Conservation (phyloP, 768 basidiomycete genomes). For the Goffeauzyma gilvescens region DNA sequence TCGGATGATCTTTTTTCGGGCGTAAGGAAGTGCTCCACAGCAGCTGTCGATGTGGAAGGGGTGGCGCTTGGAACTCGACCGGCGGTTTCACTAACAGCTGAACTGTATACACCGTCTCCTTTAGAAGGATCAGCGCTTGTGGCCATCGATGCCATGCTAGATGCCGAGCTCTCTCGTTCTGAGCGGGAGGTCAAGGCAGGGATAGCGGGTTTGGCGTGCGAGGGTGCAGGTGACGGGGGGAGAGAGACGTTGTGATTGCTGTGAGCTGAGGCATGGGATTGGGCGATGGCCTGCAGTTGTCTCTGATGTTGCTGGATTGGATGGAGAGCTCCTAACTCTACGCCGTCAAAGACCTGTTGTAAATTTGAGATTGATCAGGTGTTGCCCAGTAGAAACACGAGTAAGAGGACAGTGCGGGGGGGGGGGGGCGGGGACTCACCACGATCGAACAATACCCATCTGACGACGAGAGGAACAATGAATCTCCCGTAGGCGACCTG, state of each 20-base stretch:
- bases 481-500: slow-evolving; percentile 93
- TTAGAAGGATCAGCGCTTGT: too few species aligned
- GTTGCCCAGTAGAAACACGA: not conserved
- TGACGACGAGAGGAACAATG: slow-evolving; percentile 70
- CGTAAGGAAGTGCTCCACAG: too few species aligned
- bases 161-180: slow-evolving; percentile 27
- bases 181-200: slow-evolving; percentile 17
- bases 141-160: too few species aligned
- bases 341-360: slow-evolving; percentile 43
- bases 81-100: too few species aligned
- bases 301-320: slow-evolving; percentile 79
- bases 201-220: slow-evolving; percentile 20
- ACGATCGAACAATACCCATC: slow-evolving; percentile 96
- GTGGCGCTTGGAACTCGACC: too few species aligned
- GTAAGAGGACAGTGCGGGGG: not conserved
- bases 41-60: too few species aligned
- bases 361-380: not conserved
- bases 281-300: slow-evolving; percentile 77
- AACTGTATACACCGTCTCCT: too few species aligned
- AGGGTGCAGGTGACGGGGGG: slow-evolving; percentile 14
- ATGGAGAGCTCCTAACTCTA: slow-evolving; percentile 65
- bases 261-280: slow-evolving; percentile 41
- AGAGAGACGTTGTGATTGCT: slow-evolving; percentile 6
- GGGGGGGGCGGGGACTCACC: slow-evolving; percentile 32
- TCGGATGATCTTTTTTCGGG: too few species aligned